Conservation (phyloP, 192 early-diverging fungal genomes). For the Mortierella hygrophila region DNA sequence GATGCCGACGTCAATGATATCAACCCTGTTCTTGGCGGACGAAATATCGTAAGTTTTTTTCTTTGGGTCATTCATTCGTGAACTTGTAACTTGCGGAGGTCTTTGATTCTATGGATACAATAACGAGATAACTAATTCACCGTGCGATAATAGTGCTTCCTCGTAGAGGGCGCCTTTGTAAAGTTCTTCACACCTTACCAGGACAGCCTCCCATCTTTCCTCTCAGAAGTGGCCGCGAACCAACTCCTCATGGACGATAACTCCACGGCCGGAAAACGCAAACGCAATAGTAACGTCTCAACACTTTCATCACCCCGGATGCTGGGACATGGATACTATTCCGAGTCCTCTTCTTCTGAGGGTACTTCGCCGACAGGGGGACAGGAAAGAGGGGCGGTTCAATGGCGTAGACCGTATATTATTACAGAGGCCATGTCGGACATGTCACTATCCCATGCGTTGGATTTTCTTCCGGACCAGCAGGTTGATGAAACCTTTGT, state of each 20-base stretch:
- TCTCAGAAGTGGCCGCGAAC: slow-evolving; percentile 33
- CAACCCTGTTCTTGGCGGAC: not conserved
- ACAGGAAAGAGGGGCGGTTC: not conserved
- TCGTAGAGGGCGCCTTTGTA: slow-evolving; percentile 23
- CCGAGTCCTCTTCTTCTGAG: not conserved
- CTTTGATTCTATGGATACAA: not conserved
- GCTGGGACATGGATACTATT: slow-evolving; percentile 42
- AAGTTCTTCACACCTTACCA: slow-evolving; percentile 56
- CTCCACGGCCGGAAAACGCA: not conserved
- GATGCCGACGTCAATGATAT: not conserved
- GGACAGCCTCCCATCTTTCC: slow-evolving; percentile 27
- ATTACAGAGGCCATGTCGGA: slow-evolving; percentile 14
- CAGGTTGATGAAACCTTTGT: not conserved
- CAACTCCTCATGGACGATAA: slow-evolving; percentile 6
- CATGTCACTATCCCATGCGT: not conserved
- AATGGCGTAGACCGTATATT: slow-evolving; percentile 57
- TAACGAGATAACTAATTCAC: not conserved
- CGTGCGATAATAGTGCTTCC: slow-evolving; percentile 33
- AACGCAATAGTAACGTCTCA: not conserved
- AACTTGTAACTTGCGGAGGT: no score
- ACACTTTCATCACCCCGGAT: slow-evolving; percentile 25
- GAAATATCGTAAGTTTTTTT: slow-evolving; percentile 29
- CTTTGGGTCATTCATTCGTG: not conserved
- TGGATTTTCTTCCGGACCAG: not conserved
- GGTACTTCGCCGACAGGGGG: not conserved